These are phyloP conservation scores for Geosiphon pyriformis DNA, from an alignment of 192 early-diverging fungal species.

Conservation along the genomic window DNA sequence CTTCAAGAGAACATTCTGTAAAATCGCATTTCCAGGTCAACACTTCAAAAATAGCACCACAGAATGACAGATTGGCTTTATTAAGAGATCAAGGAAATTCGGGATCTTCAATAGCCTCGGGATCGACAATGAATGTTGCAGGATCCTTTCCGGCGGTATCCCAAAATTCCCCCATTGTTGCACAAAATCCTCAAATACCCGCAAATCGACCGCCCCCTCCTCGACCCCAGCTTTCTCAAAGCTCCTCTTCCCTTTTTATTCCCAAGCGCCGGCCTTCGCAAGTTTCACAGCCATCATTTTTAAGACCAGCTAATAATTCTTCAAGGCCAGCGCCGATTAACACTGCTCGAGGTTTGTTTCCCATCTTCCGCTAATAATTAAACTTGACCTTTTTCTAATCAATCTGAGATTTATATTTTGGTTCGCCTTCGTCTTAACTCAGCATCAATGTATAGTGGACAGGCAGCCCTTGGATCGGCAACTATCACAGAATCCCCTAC, in stretches of 20 bases:
- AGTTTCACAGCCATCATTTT: neutral
- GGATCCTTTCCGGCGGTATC: neutral
- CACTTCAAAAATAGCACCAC: neutral
- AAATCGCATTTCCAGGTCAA: neutral
- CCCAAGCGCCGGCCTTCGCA: neutral
- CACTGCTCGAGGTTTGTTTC: neutral
- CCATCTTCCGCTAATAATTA: neutral
- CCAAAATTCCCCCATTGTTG: neutral
- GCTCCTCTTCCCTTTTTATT: slow-evolving; percentile 14
- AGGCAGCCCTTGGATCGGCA: neutral
- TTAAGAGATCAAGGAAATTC: neutral
- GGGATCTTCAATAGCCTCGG: too few relatives aligned
- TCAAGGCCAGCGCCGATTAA: slow-evolving; percentile 4
- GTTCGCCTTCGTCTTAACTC: too few relatives aligned
- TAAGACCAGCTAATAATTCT: neutral
- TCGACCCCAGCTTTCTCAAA: too few relatives aligned
- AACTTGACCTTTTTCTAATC: too few relatives aligned
- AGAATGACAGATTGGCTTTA: neutral
- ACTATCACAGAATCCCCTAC: neutral
- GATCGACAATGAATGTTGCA: neutral
- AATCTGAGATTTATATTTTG: too few relatives aligned
- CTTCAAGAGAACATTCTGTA: neutral
- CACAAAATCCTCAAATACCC: neutral
- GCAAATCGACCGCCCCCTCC: too few relatives aligned
- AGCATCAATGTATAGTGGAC: too few relatives aligned